Evolutionary conservation across 2,329 filamentous ascomycete species (phyloP).

Genomic region (Monilinia vaccinii-corymbosi): DNA sequence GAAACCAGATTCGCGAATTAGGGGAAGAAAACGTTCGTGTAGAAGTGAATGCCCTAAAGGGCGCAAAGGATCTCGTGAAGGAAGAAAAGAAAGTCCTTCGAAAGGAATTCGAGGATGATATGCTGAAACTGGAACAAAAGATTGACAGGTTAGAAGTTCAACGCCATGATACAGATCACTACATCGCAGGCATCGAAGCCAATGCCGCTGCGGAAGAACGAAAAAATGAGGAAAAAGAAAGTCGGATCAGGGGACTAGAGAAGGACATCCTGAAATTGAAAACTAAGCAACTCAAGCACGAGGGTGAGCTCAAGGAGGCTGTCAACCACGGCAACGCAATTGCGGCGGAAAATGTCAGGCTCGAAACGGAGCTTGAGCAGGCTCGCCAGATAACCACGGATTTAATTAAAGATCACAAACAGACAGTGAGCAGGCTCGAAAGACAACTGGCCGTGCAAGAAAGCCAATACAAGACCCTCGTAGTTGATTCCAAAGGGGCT

Average conservation of each 20-base stretch:
- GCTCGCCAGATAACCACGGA: accelerated
- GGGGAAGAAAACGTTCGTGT: no score
- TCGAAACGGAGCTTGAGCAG: accelerated
- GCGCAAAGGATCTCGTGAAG: no score
- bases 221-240: background rate
- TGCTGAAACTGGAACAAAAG: background rate
- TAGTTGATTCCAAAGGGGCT: background rate
- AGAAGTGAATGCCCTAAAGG: no score
- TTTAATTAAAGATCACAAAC: background rate
- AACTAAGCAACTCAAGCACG: accelerated
- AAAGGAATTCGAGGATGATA: background rate
- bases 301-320: no score
- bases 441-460: background rate
- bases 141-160: background rate
- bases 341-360: background rate
- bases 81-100: no score
- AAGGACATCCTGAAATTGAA: background rate
- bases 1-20: background rate
- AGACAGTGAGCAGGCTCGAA: background rate
- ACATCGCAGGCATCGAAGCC: background rate
- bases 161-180: background rate
- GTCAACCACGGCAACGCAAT: accelerated
- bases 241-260: background rate
- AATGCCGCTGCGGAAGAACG: no score
- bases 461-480: background rate